Evolutionary conservation across 805 yeast species (phyloP).

Genomic region (Starmerella riodocensis): DNA sequence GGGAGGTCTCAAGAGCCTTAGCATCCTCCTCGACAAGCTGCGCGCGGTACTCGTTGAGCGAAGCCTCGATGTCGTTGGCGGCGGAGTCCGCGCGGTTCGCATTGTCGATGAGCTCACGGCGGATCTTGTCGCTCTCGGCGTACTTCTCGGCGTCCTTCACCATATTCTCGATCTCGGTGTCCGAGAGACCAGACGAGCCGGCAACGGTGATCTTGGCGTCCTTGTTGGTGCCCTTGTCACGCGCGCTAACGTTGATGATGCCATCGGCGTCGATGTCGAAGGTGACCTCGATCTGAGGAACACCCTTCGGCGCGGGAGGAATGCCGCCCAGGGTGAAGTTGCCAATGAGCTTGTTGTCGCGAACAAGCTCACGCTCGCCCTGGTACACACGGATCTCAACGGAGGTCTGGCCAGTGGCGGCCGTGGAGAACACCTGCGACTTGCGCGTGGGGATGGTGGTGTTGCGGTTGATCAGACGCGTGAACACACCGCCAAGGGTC

Average conservation of each 20-base stretch:
- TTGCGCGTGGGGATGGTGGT: constrained; percentile 95
- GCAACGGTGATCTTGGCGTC: constrained; percentile 92
- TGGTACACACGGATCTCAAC: constrained; percentile 97
- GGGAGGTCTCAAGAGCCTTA: constrained; percentile 41
- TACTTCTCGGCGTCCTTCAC: constrained; percentile 80
- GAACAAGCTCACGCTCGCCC: constrained; percentile 96
- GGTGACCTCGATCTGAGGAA: constrained; percentile 85
- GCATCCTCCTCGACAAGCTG: constrained; percentile 46
- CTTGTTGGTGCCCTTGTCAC: constrained; percentile 86
- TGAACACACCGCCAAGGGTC: constrained; percentile 96
- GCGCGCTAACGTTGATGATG: constrained; percentile 87
- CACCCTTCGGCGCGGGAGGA: constrained; percentile 92
- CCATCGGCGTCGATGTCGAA: constrained; percentile 97
- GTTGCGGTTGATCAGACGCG: constrained; percentile 80
- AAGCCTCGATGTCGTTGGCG: constrained; percentile 78
- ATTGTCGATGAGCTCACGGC: constrained; percentile 67
- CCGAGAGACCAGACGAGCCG: constrained; percentile 87
- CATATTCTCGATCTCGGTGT: constrained; percentile 80
- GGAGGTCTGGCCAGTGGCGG: constrained; percentile 91
- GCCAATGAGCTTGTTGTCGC: constrained; percentile 95
- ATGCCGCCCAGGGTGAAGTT: constrained; percentile 91
- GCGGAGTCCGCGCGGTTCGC: constrained; percentile 78
- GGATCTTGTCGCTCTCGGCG: constrained; percentile 77
- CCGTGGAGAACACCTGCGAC: constrained; percentile 91
- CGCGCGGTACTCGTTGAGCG: constrained; percentile 63